Evolutionary conservation across 2,329 filamentous ascomycete genomes (phyloP), one percentile per base, ranked within the genome.

Genomic region (Lizonia empirigonia): DNA sequence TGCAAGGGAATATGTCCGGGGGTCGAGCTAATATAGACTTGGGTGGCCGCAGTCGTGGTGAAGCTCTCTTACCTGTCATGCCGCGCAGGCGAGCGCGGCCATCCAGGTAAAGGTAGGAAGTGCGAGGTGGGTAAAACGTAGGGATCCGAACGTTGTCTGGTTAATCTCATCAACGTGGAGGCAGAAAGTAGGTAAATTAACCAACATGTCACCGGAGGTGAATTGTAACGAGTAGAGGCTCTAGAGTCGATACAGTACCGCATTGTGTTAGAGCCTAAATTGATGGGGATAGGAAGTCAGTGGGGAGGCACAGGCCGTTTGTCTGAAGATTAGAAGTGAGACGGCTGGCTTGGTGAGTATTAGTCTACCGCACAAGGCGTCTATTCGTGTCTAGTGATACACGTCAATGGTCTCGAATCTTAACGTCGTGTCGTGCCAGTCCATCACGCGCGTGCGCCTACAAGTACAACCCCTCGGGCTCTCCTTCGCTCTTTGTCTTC

Each of bases 401-500:
- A 64, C 42, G 44, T 56, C 44, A 52, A 39, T 46, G 32, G 41
- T 37, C 37, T 46, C 22, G 35, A 37, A 13, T 52, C 36, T 46
- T 51, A 5, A 42, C 36, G 26, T 46, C 49, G 30, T 46, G 32
- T 46, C 49, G 9, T 34, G n/a, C 33, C 22, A 29, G 22, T 20
- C 7, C 32, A 27, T 26, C 19, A 15, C 24, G 10, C 18, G 19
- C 8, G 8, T 30, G 37, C 23, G 45, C 44, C 52, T 97, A 99
- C 88, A 99, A 86, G 80, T 99, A 99, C 84, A 99, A 78, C 64
- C 94, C 94, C 79, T 99, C 94, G 0, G 95, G 94, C 78, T 97
- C 95, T 64, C 93, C 93, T 80, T 99, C 94, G 70, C 89, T 94
- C 87, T 99, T 99, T 40, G 95, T 99, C 80, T 96, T 95, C 75